phyloP scores from a whole-genome alignment of 768 basidiomycete genomes.

The Leccinellum luteum region DNA sequence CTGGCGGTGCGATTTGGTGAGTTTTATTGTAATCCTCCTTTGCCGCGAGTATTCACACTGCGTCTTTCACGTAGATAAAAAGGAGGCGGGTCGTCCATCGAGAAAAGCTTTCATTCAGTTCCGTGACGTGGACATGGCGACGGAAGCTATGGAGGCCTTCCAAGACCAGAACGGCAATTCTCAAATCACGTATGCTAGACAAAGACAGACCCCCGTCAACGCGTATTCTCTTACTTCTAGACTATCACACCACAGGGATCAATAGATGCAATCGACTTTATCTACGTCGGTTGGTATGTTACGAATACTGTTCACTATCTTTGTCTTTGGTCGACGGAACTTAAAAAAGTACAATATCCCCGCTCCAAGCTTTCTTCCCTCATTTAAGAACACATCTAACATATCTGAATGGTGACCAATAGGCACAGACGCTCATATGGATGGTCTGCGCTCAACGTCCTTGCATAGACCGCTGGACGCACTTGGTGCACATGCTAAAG shows the following conservation, averaged over 20 bases:
- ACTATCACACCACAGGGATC: slow-evolving; percentile 10
- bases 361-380: neutral
- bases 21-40: neutral
- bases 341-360: neutral
- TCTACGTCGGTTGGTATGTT: neutral
- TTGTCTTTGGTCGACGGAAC: neutral
- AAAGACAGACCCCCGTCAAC: slow-evolving; percentile 5
- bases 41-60: neutral
- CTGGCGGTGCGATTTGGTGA: slow-evolving; percentile 32
- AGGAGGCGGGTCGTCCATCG: slow-evolving; percentile 28
- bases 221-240: slow-evolving; percentile 18
- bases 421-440: neutral
- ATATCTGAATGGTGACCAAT: neutral
- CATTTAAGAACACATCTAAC: neutral
- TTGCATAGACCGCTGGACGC: too few relatives aligned
- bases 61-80: slow-evolving; percentile 32
- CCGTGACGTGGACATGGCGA: slow-evolving; percentile 41
- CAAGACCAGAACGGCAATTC: slow-evolving; percentile 19
- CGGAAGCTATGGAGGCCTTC: slow-evolving; percentile 44
- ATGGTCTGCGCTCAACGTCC: neutral
- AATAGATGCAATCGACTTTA: slow-evolving; percentile 5
- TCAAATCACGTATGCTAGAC: slow-evolving; percentile 19
- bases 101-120: slow-evolving; percentile 56
- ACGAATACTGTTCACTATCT: neutral
- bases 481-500: neutral